Percentiles rank a stretch among this genome's conserved stretches.
phyloP scores from a whole-genome alignment of 805 yeast species.

The Millerozyma miso region DNA sequence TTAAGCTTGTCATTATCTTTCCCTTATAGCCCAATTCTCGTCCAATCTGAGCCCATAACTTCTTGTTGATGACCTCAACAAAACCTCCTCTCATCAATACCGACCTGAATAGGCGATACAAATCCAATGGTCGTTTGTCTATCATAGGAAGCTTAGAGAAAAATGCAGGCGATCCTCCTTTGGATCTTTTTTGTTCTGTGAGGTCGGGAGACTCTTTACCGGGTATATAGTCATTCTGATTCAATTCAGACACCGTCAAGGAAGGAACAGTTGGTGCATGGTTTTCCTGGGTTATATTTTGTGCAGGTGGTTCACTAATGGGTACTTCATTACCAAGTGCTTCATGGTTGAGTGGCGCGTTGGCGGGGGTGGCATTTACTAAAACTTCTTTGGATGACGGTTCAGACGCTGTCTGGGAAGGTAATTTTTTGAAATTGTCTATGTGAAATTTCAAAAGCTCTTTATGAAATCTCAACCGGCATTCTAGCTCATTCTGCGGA shows the following conservation, averaged over 20 bases:
- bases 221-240: background rate
- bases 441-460: constrained; percentile 42
- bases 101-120: constrained; percentile 52
- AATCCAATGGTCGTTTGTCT: constrained; percentile 62
- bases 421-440: background rate
- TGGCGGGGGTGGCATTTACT: background rate
- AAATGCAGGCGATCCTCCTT: constrained; percentile 8
- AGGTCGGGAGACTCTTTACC: background rate
- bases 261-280: background rate
- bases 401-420: background rate
- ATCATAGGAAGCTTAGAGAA: constrained; percentile 54
- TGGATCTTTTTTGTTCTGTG: constrained; percentile 2
- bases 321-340: background rate
- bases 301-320: background rate
- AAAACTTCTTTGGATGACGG: background rate
- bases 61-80: constrained; percentile 54
- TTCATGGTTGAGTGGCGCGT: background rate
- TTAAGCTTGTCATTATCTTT: constrained; percentile 64
- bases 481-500: constrained; percentile 36
- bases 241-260: background rate
- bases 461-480: constrained; percentile 45
- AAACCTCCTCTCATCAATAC: constrained; percentile 69
- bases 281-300: background rate
- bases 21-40: constrained; percentile 76
- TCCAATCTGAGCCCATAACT: constrained; percentile 81